Conservation (phyloP, 805 yeast species). For the Candida nanaspora region DNA sequence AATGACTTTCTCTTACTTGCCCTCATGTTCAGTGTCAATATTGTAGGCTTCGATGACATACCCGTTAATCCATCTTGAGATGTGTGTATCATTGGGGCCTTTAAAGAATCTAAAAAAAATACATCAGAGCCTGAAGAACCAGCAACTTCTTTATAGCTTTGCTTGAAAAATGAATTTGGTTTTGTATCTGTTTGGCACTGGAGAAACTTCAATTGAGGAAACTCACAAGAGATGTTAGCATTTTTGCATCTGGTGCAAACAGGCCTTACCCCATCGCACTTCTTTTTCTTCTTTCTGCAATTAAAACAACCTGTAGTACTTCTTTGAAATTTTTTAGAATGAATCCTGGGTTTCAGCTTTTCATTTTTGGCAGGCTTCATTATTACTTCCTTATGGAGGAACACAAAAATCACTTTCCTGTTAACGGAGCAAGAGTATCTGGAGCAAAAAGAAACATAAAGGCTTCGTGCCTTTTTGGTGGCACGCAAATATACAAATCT, state of each 20-base stretch:
- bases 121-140: background rate
- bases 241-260: constrained; percentile 5
- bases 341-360: constrained; percentile 1
- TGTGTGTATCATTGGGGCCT: background rate
- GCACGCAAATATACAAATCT: no score
- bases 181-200: constrained; percentile 1
- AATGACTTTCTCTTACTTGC: background rate
- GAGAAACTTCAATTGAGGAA: constrained; percentile 5
- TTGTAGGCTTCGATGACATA: background rate
- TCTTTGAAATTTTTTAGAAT: constrained; percentile 5
- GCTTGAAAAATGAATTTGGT: no score
- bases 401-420: no score
- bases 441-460: no score
- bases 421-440: no score
- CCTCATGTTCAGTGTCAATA: constrained; percentile 4
- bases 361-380: background rate
- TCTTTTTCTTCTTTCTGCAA: constrained; percentile 6
- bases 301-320: constrained; percentile 7
- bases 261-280: constrained; percentile 9
- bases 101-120: background rate
- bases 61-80: background rate
- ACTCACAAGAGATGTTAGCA: constrained; percentile 2
- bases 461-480: no score
- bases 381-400: no score
- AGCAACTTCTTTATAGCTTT: background rate